Conservation (phyloP, 768 basidiomycete species). For the Lactarius evosmus region DNA sequence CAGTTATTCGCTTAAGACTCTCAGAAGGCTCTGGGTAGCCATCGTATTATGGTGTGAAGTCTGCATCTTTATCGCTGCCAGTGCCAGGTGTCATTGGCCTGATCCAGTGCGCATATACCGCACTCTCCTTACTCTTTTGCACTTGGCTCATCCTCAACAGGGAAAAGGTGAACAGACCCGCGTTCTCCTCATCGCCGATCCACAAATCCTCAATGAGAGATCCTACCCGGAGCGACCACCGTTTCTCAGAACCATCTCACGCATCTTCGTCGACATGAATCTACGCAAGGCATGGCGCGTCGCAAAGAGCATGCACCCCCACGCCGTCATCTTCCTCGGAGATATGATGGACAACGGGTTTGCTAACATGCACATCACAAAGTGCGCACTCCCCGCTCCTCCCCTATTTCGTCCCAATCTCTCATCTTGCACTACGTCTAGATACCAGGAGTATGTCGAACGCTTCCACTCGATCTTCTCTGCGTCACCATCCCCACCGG, state of each 20-base stretch:
- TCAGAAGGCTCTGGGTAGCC: constrained; percentile 60
- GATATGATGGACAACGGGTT: constrained; percentile 92
- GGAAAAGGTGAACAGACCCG: constrained; percentile 13
- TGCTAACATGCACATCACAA: constrained; percentile 53
- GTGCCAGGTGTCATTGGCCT: constrained; percentile 17
- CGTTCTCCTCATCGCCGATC: constrained; percentile 83
- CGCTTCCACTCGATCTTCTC: constrained; percentile 74
- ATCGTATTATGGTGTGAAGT: constrained; percentile 70
- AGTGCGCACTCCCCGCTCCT: constrained; percentile 51
- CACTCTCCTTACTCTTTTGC: background rate
- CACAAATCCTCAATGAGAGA: constrained; percentile 74
- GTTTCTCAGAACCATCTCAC: constrained; percentile 56
- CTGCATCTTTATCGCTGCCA: constrained; percentile 44
- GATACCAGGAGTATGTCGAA: constrained; percentile 67
- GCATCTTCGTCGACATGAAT: constrained; percentile 73
- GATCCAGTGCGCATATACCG: constrained; percentile 1
- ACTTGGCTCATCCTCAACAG: background rate
- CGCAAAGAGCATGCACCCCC: constrained; percentile 55
- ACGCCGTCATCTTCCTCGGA: constrained; percentile 79
- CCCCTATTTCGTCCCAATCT: constrained; percentile 9
- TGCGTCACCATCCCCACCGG: constrained; percentile 43
- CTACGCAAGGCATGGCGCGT: constrained; percentile 82
- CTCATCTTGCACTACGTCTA: constrained; percentile 32
- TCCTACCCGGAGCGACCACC: constrained; percentile 65
- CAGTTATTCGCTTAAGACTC: constrained; percentile 25